Percentiles rank a stretch among this genome's conserved stretches.
Evolutionary conservation across 768 basidiomycete genomes (phyloP).

Genomic region (Mycena venus): DNA sequence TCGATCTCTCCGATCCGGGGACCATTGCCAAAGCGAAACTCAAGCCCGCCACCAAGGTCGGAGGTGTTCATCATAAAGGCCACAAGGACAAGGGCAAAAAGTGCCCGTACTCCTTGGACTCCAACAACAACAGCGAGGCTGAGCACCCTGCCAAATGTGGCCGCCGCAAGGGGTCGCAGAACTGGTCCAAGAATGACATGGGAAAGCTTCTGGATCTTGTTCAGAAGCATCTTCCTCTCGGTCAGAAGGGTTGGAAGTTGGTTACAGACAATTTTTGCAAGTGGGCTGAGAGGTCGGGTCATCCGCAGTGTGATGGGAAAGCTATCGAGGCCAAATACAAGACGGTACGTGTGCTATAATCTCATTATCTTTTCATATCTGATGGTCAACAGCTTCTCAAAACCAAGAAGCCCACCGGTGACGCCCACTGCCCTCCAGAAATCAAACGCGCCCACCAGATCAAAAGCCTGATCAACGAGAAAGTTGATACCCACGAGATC

Average conservation of each 20-base stretch:
- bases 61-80: not conserved
- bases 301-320: no score
- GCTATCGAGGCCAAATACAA: no score
- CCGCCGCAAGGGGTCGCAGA: not conserved
- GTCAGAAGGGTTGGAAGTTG: no score
- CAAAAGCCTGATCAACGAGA: no score
- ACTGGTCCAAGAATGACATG: not conserved
- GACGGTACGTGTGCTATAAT: not conserved
- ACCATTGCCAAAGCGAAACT: slow-evolving; percentile 6
- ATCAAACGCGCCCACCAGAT: no score
- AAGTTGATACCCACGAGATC: no score
- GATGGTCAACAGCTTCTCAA: slow-evolving; percentile 20
- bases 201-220: no score
- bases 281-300: no score
- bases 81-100: no score
- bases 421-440: slow-evolving; percentile 38
- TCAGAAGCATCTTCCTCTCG: no score
- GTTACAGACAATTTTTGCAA: no score
- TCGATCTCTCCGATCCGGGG: not conserved
- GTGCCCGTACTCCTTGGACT: not conserved
- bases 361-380: not conserved
- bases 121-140: not conserved
- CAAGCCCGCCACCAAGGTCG: not conserved
- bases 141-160: not conserved
- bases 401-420: slow-evolving; percentile 46